Base-by-base conservation (phyloP, 2,329 filamentous ascomycete genomes). In the Ilyonectria sp. region DNA sequence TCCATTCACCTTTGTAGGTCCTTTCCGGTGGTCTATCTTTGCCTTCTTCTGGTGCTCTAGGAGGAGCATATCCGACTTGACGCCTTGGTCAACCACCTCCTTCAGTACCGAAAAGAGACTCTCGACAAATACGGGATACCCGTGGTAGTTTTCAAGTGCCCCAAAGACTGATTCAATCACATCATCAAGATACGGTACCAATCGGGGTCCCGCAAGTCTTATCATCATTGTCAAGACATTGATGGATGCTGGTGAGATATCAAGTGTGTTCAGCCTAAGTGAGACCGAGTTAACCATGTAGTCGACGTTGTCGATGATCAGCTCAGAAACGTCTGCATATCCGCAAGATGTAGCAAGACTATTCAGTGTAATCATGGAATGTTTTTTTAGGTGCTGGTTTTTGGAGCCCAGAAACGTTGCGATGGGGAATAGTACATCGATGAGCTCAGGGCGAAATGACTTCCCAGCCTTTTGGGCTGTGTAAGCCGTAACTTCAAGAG, bases 141-240 rank as follows among this genome's bases (percentile, higher is more conserved):
- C 96, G 75, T 99, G 96, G 75, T 96, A 99, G 75, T 94, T 93
- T 72, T 98, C 94, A n/a, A 99, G 83, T 0, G 95, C 94, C 0
- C 93, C 92, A 79, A 99, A 98, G 44, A 99, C 94, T 1, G 94
- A 95, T 5, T 91, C 92, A 3, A 98, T 91, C 1, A 97, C 89
- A 77, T 99, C 96, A 76, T 98, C 95, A 2, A 99, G 84, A 76
- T 95, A 98, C 0, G 95, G 94, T 11, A 99, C 86, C 23, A 99
- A 80, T 8, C 86, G 87, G 1, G 94, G 91, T 0, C 96, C 96
- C 19, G 94, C 94, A 15, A 99, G 87, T 29, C 89, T 91, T 67
- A 98, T 91, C 93, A 98, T 97, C 95, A 99, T 98, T 7, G 92
- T 87, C 55, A 99, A 82, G 2, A 98, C 96, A 72, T 95, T 93